Conservation (phyloP, 331 rosid species). For the Erythrophleum ivorense region DNA sequence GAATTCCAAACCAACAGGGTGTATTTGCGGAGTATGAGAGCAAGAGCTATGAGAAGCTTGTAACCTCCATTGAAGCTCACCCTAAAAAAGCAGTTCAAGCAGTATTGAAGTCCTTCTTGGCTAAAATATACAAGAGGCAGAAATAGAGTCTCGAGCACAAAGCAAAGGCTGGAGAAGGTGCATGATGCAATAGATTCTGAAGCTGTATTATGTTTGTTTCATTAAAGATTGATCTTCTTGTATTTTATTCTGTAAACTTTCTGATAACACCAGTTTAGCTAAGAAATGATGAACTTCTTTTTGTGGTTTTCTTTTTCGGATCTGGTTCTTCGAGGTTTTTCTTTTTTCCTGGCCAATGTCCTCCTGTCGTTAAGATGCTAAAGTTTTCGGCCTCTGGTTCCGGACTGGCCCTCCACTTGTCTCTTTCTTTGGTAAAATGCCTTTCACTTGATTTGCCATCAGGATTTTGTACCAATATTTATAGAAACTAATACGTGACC, state of each 20-base stretch:
- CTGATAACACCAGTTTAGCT: background rate
- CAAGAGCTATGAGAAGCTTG: constrained; percentile 61
- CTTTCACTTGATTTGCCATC: no score
- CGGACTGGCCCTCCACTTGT: background rate
- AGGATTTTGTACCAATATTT: no score
- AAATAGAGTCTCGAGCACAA: constrained; percentile 42
- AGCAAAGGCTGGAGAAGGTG: constrained; percentile 31
- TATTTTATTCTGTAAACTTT: background rate
- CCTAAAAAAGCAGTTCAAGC: constrained; percentile 72
- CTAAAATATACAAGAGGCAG: constrained; percentile 74
- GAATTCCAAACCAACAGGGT: constrained; percentile 48
- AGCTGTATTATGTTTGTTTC: background rate
- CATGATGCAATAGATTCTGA: constrained; percentile 33
- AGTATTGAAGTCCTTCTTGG: constrained; percentile 78
- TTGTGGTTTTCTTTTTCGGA: background rate
- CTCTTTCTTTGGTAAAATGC: no score
- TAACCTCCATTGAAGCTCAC: constrained; percentile 66
- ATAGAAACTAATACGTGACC: no score
- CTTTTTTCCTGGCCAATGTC: no score
- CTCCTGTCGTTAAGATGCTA: no score
- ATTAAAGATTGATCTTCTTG: constrained; percentile 1
- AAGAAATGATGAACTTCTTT: background rate
- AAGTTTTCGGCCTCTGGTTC: no score
- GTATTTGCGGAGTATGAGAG: constrained; percentile 66
- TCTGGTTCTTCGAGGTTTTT: background rate